A percentile compares a stretch with the other conserved stretches of the same genome.
phyloP scores from a whole-genome alignment of 768 basidiomycete genomes.

The Cystobasidium tubakii region DNA sequence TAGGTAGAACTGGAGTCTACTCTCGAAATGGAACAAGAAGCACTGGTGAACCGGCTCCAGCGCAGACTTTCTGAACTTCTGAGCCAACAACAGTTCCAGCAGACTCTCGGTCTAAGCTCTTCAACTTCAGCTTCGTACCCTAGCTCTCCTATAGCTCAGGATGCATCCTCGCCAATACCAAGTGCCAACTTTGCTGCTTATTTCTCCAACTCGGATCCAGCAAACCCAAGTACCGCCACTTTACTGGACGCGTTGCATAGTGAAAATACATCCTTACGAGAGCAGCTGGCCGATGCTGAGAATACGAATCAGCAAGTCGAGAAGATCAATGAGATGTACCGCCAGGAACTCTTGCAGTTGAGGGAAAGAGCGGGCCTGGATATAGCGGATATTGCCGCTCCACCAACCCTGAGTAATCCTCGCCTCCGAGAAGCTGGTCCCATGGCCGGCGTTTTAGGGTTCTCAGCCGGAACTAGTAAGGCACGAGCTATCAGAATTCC shows the following conservation, averaged over 20 bases:
- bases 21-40: conserved; percentile 29
- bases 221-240: conserved; percentile 11
- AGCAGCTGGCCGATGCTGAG: conserved; percentile 12
- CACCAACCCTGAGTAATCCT: not conserved
- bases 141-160: conserved; percentile 7
- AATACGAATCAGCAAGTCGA: not conserved
- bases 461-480: not conserved
- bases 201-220: not conserved
- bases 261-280: conserved; percentile 7
- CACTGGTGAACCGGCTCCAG: conserved; percentile 18
- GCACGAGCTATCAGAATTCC: conserved; percentile 15
- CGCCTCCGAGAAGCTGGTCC: not conserved
- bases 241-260: conserved; percentile 21
- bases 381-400: not conserved
- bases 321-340: conserved; percentile 6
- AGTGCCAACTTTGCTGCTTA: not conserved
- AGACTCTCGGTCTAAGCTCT: not conserved
- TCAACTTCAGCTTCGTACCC: conserved; percentile 9
- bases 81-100: conserved; percentile 6
- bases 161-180: conserved; percentile 4
- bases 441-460: not conserved
- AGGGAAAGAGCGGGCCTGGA: conserved; percentile 14
- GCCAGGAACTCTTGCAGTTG: conserved; percentile 13
- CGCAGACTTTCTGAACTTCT: conserved; percentile 16
- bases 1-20: conserved; percentile 23